Base-by-base conservation (phyloP, 371 early-diverging fungal genomes). In the Rhizopus sp. region DNA sequence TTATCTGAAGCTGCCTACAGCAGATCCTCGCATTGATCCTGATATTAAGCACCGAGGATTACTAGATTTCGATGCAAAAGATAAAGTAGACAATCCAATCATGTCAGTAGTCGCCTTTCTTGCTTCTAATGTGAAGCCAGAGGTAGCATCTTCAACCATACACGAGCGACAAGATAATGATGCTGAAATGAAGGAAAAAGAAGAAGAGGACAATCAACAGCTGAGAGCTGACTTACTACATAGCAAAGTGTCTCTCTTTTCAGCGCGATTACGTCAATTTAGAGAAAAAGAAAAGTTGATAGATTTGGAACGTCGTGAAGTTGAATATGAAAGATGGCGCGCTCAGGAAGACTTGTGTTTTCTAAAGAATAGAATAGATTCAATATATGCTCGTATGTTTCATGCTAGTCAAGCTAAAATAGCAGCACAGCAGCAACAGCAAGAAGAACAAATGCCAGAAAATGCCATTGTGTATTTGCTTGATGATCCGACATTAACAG, bases 51-150 rank as follows among this genome's bases (percentile, higher is more conserved):
- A 81, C 49, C 46, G 73, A 2, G 73, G 69, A 5, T 47, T 77
- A 29, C 62, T 75, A 16, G 66, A 69, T 30, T 89, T 79, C 59
- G 75, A 87, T 63, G 40, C 81, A 85, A 52, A 55, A 38, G 91
- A 70, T 78, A 72, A 46, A 78, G 88, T 90, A 0, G 93, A 95
- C 33, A 98, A 99, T 66, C 99, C 99, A 0, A 91, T 98, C 31
- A 89, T 97, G 91, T 89, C 93, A 4, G 88, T 98, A 0, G 93
- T 98, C 0, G 94, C 98, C 1, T 98, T 98, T 63, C 71, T 99
- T 59, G 95, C 96, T 3, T 83, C 93, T n/a, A 86, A 91, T 12
- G 98, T 99, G n/a, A 87, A 89, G 63, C 96, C 99, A 0, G 81
- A 89, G 15, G 94, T 98, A 0, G 98, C 96, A 0, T 84, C 88